Evolutionary conservation across 2,329 filamentous ascomycete species (phyloP).

Genomic region (Claviceps fusiformis): DNA sequence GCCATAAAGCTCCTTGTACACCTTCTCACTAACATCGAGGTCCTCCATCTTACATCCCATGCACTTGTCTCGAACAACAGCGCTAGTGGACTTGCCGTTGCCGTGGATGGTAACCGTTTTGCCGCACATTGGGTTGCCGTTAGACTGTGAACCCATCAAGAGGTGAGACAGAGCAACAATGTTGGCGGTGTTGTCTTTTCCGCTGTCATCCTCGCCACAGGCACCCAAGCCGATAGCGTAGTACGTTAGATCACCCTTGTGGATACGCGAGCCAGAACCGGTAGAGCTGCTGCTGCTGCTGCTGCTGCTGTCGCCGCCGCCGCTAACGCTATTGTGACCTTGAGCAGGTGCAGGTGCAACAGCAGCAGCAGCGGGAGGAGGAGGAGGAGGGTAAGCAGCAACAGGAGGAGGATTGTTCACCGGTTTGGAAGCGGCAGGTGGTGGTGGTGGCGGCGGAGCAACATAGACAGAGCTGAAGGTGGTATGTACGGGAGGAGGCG

Average conservation of each 20-base stretch:
- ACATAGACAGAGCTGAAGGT: conserved; percentile 6
- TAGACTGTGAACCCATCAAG: conserved; percentile 51
- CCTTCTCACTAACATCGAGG: conserved; percentile 47
- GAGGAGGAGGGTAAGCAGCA: conserved; percentile 6
- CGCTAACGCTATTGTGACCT: neutral
- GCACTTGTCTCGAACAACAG: conserved; percentile 62
- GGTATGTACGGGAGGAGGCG: conserved; percentile 5
- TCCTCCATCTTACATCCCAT: conserved; percentile 43
- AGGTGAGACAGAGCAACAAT: conserved; percentile 55
- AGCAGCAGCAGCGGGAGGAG: conserved; percentile 6
- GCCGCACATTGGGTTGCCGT: conserved; percentile 58
- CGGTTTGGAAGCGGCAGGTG: conserved; percentile 5
- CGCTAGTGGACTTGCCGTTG: conserved; percentile 44
- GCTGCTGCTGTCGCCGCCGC: conserved; percentile 4
- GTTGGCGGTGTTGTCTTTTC: conserved; percentile 37
- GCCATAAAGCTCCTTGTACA: conserved; percentile 40
- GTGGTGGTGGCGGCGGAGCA: conserved; percentile 2
- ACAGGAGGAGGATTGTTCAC: conserved; percentile 4
- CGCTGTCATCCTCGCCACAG: conserved; percentile 51
- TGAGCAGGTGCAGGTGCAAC: conserved; percentile 7
- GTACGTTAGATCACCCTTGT: conserved; percentile 58
- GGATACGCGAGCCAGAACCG: conserved; percentile 13
- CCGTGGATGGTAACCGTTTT: conserved; percentile 50
- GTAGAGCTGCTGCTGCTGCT: conserved; percentile 7
- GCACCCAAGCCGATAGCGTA: conserved; percentile 55